Base-by-base conservation (phyloP, 805 yeast genomes). In the Huiozyma naganishii region DNA sequence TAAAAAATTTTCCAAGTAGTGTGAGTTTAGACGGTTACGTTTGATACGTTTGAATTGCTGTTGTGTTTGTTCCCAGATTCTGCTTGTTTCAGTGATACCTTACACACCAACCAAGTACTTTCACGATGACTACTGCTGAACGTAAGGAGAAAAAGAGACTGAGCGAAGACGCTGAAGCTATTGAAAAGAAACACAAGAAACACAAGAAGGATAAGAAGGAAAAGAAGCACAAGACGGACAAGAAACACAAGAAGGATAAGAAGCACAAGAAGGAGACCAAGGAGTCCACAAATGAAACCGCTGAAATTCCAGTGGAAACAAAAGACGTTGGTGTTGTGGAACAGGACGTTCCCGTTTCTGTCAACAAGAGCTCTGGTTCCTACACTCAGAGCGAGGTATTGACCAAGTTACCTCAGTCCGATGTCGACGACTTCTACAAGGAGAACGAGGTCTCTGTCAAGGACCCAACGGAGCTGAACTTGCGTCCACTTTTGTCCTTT, bases 371-470 rank as follows among this genome's bases (percentile, higher is more conserved):
- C 34, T 6, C 34, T 36, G 48, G 45, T n/a, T 48, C 47, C 36
- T 72, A 72, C 48, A 55, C 53, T 7, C 72, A 74, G 53, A 66
- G 69, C 10, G 53, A 61, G 11, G 65, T 66, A 11, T 61, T 73
- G 41, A 49, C 71, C 11, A 49, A 59, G 13, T 58, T 70, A 36
- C 68, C 81, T 6, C 74, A 74, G 50, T 57, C 72, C 6, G 86
- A 79, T 7, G 66, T 83, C 45, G 80, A 77, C 40, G 64, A 68
- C 6, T 92, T 83, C 59, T 70, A 80, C 50, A 62, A 70, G 43
- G 77, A 73, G 28, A 85, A 89, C 62, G 90, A 83, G 52, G 89
- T 88, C 41, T 72, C 82, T 11, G 74, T 89, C 41, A 94, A 85
- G 50, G 95, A 85, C 58, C 79, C 83, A 30, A 39, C 47, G 10